phyloP scores from a whole-genome alignment of 768 basidiomycete species.

The Exsudoporus frostii region DNA sequence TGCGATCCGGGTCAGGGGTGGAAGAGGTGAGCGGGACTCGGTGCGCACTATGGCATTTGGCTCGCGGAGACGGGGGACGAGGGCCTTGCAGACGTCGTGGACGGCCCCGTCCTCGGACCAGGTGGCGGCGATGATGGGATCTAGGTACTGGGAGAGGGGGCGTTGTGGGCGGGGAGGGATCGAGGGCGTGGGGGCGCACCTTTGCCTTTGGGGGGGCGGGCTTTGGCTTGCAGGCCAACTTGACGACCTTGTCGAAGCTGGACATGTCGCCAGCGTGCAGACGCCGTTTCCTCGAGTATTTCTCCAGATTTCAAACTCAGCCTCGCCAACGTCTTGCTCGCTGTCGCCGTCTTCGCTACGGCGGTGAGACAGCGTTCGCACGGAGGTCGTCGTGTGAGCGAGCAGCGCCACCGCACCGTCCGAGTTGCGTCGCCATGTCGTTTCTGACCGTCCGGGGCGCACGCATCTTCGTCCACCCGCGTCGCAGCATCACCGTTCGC shows the following conservation, averaged over 20 bases:
- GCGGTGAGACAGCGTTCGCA: background rate
- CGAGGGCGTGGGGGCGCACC: conserved; percentile 40
- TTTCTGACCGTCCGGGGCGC: background rate
- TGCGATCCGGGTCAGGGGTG: background rate
- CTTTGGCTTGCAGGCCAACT: conserved; percentile 97
- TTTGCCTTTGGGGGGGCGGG: conserved; percentile 94
- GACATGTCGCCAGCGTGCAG: conserved; percentile 44
- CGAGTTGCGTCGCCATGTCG: background rate
- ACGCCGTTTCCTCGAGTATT: conserved; percentile 8
- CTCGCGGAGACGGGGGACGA: conserved; percentile 82
- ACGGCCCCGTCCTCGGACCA: conserved; percentile 94
- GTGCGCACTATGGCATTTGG: conserved; percentile 81
- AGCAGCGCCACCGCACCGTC: background rate
- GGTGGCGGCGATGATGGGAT: conserved; percentile 95
- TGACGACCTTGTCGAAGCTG: conserved; percentile 89
- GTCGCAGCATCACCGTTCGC: conserved; percentile 22
- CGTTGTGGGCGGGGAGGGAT: background rate
- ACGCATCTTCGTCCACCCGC: background rate
- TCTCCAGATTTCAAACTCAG: conserved; percentile 29
- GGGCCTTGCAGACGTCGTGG: conserved; percentile 88
- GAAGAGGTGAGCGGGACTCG: background rate
- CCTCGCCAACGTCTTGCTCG: background rate
- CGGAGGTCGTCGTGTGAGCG: background rate
- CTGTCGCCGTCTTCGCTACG: too few species aligned
- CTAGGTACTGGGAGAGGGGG: conserved; percentile 68